These are phyloP conservation scores for Colletotrichum sp. DNA, from an alignment of 2,329 filamentous ascomycete genomes.

Conservation along the genomic window DNA sequence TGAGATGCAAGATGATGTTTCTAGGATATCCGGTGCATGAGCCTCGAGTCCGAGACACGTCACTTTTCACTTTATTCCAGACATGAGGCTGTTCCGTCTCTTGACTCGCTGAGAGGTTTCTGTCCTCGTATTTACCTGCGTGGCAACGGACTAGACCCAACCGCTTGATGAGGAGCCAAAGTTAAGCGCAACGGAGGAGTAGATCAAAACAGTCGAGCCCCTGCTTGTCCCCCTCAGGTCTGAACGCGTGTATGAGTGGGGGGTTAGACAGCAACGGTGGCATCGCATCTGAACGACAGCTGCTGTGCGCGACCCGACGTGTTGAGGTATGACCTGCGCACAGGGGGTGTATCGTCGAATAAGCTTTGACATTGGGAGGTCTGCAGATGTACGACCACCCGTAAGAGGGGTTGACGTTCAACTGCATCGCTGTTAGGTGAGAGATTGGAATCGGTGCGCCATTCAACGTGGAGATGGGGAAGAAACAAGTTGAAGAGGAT, in stretches of 20 bases:
- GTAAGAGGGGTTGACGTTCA: neutral
- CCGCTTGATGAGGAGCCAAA: neutral
- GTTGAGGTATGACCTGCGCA: neutral
- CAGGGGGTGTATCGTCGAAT: neutral
- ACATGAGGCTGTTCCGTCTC: neutral
- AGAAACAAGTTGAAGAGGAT: neutral
- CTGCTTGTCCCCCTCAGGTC: neutral
- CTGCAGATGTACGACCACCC: neutral
- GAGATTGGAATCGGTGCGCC: neutral
- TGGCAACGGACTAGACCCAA: neutral
- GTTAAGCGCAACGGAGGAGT: neutral
- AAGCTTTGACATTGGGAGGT: neutral
- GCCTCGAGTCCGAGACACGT: neutral
- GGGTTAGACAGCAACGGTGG: neutral
- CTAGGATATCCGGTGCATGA: neutral
- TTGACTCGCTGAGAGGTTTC: neutral
- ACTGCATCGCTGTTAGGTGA: neutral
- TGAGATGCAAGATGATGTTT: neutral
- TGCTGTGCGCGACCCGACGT: neutral
- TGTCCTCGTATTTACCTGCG: neutral
- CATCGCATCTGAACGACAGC: neutral
- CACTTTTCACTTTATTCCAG: neutral
- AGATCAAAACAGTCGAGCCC: neutral
- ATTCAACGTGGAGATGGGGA: neutral
- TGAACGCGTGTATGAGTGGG: neutral